phyloP scores from a whole-genome alignment of 169 alveolate genomes.

The Babesia divergens region DNA sequence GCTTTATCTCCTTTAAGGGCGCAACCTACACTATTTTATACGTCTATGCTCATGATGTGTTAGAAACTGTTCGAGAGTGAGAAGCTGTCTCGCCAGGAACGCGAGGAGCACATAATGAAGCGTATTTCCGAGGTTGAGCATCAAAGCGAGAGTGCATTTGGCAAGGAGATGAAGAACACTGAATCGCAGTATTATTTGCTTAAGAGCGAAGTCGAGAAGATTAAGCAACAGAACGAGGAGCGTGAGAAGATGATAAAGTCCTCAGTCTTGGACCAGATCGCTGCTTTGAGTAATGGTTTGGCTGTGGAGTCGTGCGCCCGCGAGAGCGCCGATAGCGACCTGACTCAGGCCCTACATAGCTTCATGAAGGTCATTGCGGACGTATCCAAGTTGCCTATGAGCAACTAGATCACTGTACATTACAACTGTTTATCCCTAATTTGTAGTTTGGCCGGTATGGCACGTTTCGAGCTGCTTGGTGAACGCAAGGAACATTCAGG shows the following conservation, averaged over 20 bases:
- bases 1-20: background rate
- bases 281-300: constrained; percentile 75
- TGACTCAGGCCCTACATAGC: constrained; percentile 87
- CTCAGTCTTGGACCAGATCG: constrained; percentile 76
- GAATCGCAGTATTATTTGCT: constrained; percentile 33
- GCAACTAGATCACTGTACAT: constrained; percentile 10
- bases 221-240: constrained; percentile 49
- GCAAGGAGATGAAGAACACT: constrained; percentile 47
- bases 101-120: constrained; percentile 62
- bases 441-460: background rate
- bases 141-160: constrained; percentile 43
- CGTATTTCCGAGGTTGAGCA: constrained; percentile 49
- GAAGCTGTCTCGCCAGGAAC: constrained; percentile 50
- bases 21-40: background rate
- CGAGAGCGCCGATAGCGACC: constrained; percentile 88
- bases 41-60: background rate
- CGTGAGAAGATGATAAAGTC: constrained; percentile 65
- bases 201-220: constrained; percentile 33
- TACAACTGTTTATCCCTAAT: background rate
- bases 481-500: constrained; percentile 34
- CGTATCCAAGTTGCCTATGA: constrained; percentile 33
- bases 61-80: constrained; percentile 59
- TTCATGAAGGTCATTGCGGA: constrained; percentile 75
- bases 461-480: constrained; percentile 33
- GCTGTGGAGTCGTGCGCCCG: constrained; percentile 82